Evolutionary conservation across 208 protist genomes (phyloP).

Genomic region (Porcisia deanei): DNA sequence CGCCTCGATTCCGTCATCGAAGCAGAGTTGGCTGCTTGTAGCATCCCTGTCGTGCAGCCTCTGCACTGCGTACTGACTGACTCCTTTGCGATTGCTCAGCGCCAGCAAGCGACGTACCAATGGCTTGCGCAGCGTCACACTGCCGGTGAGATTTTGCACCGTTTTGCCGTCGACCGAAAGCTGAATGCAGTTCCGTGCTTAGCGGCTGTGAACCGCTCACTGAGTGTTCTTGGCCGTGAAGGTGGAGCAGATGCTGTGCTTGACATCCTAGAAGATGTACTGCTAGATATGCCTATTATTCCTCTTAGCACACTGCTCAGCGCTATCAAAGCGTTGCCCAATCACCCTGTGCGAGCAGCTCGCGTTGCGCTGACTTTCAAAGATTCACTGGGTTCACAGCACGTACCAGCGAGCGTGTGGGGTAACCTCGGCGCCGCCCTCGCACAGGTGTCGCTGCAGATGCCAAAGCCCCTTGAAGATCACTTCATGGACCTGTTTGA

Average conservation of each 20-base stretch:
- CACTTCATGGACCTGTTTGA: constrained; percentile 72
- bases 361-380: constrained; percentile 44
- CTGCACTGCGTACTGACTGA: constrained; percentile 38
- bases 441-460: constrained; percentile 47
- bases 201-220: constrained; percentile 47
- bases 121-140: constrained; percentile 54
- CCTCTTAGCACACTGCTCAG: constrained; percentile 44
- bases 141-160: constrained; percentile 53
- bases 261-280: constrained; percentile 54
- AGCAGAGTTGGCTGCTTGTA: constrained; percentile 25
- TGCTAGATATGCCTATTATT: constrained; percentile 36
- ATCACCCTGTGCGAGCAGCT: constrained; percentile 35
- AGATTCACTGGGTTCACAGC: constrained; percentile 21
- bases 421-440: constrained; percentile 35
- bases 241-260: constrained; percentile 37
- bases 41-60: constrained; percentile 26
- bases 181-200: constrained; percentile 56
- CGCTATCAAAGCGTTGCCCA: constrained; percentile 33
- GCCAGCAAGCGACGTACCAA: constrained; percentile 60
- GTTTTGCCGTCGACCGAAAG: constrained; percentile 67
- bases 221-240: constrained; percentile 40
- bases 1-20: constrained; percentile 27
- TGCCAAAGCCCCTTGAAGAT: constrained; percentile 42
- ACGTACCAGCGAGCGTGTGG: constrained; percentile 38
- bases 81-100: constrained; percentile 59